Percentiles rank a stretch among this genome's conserved stretches.
Conservation (phyloP, 2,329 filamentous ascomycete genomes). For the Chrysoporthe austroafricana region DNA sequence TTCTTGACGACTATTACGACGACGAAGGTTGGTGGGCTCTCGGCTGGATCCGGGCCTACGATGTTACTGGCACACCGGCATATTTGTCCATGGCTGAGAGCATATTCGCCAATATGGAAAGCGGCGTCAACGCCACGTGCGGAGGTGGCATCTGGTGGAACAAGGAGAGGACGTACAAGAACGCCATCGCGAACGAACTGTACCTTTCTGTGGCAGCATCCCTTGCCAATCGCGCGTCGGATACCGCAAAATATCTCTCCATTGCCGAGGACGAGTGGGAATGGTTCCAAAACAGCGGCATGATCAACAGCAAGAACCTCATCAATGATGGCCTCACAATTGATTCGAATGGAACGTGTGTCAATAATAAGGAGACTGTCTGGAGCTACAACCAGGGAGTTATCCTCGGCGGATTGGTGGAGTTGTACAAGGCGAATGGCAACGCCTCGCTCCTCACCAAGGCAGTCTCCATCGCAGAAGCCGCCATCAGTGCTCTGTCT, state of each 20-base stretch:
- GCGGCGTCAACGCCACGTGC: constrained; percentile 47
- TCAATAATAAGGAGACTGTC: constrained; percentile 50
- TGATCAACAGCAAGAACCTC: constrained; percentile 54
- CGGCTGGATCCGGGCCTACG: constrained; percentile 58
- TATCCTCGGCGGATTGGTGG: constrained; percentile 55
- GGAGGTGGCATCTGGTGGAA: constrained; percentile 64
- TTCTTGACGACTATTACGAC: constrained; percentile 62
- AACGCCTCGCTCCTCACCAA: constrained; percentile 46
- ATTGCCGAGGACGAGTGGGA: constrained; percentile 54
- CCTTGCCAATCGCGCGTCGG: constrained; percentile 51
- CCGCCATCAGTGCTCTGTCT: constrained; percentile 51
- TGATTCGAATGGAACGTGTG: constrained; percentile 47
- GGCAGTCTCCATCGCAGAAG: constrained; percentile 54
- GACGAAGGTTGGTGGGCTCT: constrained; percentile 68
- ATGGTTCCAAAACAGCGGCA: constrained; percentile 54
- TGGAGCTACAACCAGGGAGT: constrained; percentile 64
- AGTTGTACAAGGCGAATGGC: constrained; percentile 50
- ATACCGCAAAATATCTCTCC: constrained; percentile 46
- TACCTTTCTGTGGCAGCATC: constrained; percentile 56
- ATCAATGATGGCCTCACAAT: constrained; percentile 58
- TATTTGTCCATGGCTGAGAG: constrained; percentile 56
- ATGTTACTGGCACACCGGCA: constrained; percentile 49
- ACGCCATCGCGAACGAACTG: constrained; percentile 61
- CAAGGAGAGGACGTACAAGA: constrained; percentile 54
- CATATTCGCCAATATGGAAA: constrained; percentile 60